Conservation (phyloP, 805 yeast species). For the Spathaspora girioi region DNA sequence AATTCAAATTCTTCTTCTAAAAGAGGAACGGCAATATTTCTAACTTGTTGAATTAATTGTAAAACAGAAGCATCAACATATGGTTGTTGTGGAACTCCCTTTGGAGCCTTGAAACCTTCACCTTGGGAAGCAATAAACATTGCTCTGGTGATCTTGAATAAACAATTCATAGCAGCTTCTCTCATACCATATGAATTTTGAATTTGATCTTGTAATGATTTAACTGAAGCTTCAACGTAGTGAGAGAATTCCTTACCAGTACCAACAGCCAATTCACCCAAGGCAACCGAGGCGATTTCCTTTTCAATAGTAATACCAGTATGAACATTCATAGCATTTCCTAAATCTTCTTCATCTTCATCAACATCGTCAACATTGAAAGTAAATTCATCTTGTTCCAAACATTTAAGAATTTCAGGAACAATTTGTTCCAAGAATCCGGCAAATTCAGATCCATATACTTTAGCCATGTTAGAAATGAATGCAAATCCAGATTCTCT, state of each 20-base stretch:
- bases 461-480: conserved; percentile 90
- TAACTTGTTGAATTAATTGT: conserved; percentile 59
- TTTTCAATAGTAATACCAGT: conserved; percentile 95
- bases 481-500: conserved; percentile 95
- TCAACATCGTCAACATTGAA: conserved; percentile 50
- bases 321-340: conserved; percentile 71
- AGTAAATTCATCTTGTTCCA: conserved; percentile 83
- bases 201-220: conserved; percentile 63
- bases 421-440: conserved; percentile 79
- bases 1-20: conserved; percentile 81
- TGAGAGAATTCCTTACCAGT: conserved; percentile 77
- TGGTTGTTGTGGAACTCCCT: conserved; percentile 59
- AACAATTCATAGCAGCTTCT: conserved; percentile 74
- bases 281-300: conserved; percentile 89
- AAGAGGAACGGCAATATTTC: conserved; percentile 59
- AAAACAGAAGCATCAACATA: conserved; percentile 57
- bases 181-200: conserved; percentile 89
- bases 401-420: conserved; percentile 79
- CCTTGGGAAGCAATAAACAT: conserved; percentile 55
- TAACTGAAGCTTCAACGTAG: conserved; percentile 68
- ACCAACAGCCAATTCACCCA: conserved; percentile 84
- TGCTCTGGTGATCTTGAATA: conserved; percentile 81
- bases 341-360: conserved; percentile 49
- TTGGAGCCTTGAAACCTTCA: conserved; percentile 48
- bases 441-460: conserved; percentile 86